Base-by-base conservation (phyloP, 805 yeast species). In the Kodamaea hsintzibuensis region DNA sequence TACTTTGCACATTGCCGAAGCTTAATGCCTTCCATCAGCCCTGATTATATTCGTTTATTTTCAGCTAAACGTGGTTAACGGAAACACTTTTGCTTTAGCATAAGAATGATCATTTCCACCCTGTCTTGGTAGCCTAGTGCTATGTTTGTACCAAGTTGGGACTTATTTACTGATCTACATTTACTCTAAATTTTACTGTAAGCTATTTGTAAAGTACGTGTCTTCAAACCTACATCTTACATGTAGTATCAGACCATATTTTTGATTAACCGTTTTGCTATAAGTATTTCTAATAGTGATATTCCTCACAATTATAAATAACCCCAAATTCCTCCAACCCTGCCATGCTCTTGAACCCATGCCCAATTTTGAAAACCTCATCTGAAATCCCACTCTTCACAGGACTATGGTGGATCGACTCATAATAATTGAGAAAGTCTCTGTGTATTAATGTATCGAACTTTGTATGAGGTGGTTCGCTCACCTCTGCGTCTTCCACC, bases 11-110 rank as follows among this genome's bases (percentile, higher is more conserved):
- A 8, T 16, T 16, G 42, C 77, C 79, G 74, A 67, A 63, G 72
- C 79, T 75, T 73, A 72, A 58, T 66, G 79, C 79, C 79, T 76
- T 74, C 78, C 78, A 68, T 71, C 61, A 63, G 67, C 77, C 78
- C 80, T 76, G 79, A 66, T 66, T 56, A 71, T 74, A 76, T 76
- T 76, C 80, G 76, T 58, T 76, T 76, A 74, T 72, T 66, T 70
- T 66, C 79, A 75, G 79, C 75, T 62, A 74, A 76, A 76, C 73
- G 58, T 75, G 79, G 79, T 71, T 45, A 50, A 70, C 59, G 79
- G 66, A 78, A 73, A 73, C 70, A 73, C 78, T 73, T 70, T 71
- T 74, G 79, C 72, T 62, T 67, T 73, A 79, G 78, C 62, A 75
- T 56, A 76, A 55, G 56, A 65, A 71, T 55, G 79, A 62, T 76